Percentiles rank a stretch among this genome's conserved stretches.
phyloP scores from a whole-genome alignment of 129 eudicot species.

The Gnaphalium uliginosum region DNA sequence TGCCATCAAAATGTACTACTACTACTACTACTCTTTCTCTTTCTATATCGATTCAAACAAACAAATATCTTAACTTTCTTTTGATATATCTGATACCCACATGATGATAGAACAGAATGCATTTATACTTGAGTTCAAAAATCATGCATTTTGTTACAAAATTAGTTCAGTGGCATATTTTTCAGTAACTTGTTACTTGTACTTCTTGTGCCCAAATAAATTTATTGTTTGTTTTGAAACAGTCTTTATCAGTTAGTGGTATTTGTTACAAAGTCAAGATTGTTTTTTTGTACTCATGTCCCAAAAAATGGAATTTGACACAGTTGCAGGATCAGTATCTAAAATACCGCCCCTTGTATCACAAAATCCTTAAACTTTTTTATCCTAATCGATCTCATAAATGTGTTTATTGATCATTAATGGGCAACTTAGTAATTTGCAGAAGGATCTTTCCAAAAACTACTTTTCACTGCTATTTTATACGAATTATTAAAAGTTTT shows the following conservation, averaged over 20 bases:
- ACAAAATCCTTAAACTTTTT: neutral
- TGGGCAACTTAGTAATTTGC: neutral
- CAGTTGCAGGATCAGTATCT: neutral
- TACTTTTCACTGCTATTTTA: neutral
- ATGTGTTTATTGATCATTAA: neutral
- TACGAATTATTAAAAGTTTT: neutral
- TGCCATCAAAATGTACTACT: constrained; percentile 67
- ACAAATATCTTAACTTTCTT: neutral
- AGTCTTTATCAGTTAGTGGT: neutral
- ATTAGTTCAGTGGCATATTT: neutral
- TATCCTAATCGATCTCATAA: neutral
- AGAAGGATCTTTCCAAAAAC: neutral
- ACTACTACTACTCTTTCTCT: constrained; percentile 10
- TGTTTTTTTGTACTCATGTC: neutral
- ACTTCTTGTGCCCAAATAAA: neutral
- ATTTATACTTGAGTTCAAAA: neutral
- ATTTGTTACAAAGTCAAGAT: neutral
- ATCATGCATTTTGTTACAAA: neutral
- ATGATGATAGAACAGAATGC: neutral
- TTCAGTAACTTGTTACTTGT: neutral
- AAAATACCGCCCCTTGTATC: too few species aligned
- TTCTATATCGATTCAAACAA: neutral
- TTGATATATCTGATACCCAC: neutral
- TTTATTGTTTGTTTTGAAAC: neutral
- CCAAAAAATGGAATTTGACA: too few species aligned